Conservation (phyloP, 2,329 filamentous ascomycete genomes). For the Apiospora malaysiana region DNA sequence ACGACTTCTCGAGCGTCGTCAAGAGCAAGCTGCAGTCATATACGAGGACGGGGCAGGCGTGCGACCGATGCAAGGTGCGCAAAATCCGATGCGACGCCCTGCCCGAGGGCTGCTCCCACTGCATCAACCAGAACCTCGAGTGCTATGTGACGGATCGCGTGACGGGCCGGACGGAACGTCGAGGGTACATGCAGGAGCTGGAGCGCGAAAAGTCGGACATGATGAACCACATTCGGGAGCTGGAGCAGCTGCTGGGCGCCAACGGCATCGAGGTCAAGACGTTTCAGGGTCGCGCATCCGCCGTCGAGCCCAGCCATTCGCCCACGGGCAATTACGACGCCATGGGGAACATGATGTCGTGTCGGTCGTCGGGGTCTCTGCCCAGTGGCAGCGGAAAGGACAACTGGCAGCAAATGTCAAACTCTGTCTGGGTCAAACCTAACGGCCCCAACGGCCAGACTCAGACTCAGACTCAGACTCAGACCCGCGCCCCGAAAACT, state of each 20-base stretch:
- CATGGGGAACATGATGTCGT: neutral
- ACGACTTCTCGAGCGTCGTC: constrained; percentile 61
- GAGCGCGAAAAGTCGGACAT: constrained; percentile 75
- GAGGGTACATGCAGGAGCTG: constrained; percentile 79
- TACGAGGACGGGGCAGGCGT: constrained; percentile 79
- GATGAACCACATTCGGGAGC: constrained; percentile 68
- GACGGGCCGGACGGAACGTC: constrained; percentile 77
- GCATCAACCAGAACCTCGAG: constrained; percentile 74
- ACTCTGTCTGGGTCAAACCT: constrained; percentile 43
- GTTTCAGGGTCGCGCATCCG: constrained; percentile 46
- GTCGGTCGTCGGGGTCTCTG: constrained; percentile 3
- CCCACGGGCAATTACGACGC: constrained; percentile 22
- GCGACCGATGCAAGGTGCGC: constrained; percentile 87
- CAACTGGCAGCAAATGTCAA: constrained; percentile 44
- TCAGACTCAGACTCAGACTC: neutral
- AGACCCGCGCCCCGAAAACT: constrained; percentile 30
- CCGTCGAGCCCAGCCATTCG: constrained; percentile 30
- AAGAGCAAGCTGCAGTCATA: constrained; percentile 62
- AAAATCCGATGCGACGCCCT: constrained; percentile 88
- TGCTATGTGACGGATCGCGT: constrained; percentile 89
- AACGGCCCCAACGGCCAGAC: neutral
- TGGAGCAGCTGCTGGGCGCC: constrained; percentile 69
- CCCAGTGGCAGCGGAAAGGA: constrained; percentile 29
- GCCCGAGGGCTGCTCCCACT: constrained; percentile 82
- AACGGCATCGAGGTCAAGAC: constrained; percentile 66